phyloP scores from a whole-genome alignment of 2,329 filamentous ascomycete species.

The Nothophoma quercina region DNA sequence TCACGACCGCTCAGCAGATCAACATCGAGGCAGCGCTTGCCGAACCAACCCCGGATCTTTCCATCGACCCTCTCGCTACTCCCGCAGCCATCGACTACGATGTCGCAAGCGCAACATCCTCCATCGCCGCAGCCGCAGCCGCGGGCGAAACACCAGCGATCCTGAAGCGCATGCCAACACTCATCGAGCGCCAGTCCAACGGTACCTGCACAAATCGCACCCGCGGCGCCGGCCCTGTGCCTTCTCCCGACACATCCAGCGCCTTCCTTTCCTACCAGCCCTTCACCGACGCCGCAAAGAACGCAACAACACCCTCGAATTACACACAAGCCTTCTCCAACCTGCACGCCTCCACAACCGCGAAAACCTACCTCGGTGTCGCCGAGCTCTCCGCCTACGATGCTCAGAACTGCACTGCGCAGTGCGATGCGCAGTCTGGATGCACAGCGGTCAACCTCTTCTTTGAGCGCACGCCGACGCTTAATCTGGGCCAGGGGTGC shows the following conservation, averaged over 20 bases:
- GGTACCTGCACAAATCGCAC: slow-evolving; percentile 15
- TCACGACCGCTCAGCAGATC: slow-evolving; percentile 15
- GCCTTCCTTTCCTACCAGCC: slow-evolving; percentile 28
- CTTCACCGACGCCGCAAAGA: slow-evolving; percentile 21
- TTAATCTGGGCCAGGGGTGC: slow-evolving; percentile 20
- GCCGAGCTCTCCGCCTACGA: slow-evolving; percentile 36
- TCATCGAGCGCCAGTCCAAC: slow-evolving; percentile 7
- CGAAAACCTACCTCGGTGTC: slow-evolving; percentile 29
- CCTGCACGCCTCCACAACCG: slow-evolving; percentile 33
- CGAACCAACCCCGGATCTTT: slow-evolving; percentile 6
- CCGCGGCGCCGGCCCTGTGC: slow-evolving; percentile 19
- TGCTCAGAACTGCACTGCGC: slow-evolving; percentile 30
- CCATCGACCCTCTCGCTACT: slow-evolving; percentile 13
- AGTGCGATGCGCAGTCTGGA: slow-evolving; percentile 21
- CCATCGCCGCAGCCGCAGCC: slow-evolving; percentile 12
- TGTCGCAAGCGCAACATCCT: slow-evolving; percentile 1
- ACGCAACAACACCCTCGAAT: slow-evolving; percentile 32
- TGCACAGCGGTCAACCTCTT: slow-evolving; percentile 37
- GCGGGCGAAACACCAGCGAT: slow-evolving; percentile 8
- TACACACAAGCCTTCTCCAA: slow-evolving; percentile 37
- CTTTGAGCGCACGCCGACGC: slow-evolving; percentile 31
- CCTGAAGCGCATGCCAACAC: not conserved
- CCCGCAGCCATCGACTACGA: slow-evolving; percentile 6
- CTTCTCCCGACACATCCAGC: slow-evolving; percentile 14
- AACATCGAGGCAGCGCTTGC: slow-evolving; percentile 14